Percentiles rank a stretch among this genome's conserved stretches.
phyloP scores from a whole-genome alignment of 805 yeast species.

The Nakazawaea wickerhamii region DNA sequence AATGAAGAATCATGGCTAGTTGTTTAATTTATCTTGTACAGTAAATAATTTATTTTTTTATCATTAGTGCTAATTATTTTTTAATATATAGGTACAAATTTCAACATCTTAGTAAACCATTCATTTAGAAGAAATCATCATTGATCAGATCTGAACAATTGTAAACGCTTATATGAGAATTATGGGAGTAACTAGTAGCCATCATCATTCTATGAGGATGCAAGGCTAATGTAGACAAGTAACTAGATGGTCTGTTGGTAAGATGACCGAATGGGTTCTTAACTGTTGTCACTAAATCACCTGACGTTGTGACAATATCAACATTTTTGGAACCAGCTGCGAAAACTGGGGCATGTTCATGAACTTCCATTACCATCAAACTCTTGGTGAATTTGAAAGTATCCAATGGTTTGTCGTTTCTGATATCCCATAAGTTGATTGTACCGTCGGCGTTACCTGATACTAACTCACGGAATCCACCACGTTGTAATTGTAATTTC shows the following conservation, averaged over 20 bases:
- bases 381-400: constrained; percentile 51
- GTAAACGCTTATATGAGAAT: constrained; percentile 62
- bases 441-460: constrained; percentile 80
- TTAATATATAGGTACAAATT: neutral
- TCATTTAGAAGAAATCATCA: constrained; percentile 1
- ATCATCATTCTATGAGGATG: constrained; percentile 96
- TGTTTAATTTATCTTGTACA: constrained; percentile 1
- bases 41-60: neutral
- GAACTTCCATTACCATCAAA: constrained; percentile 71
- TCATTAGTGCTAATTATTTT: neutral
- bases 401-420: constrained; percentile 65
- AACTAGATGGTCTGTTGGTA: constrained; percentile 41
- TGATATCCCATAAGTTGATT: constrained; percentile 87
- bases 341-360: constrained; percentile 94
- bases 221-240: constrained; percentile 62
- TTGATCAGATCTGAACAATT: constrained; percentile 34
- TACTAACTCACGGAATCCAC: constrained; percentile 86
- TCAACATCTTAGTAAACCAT: neutral
- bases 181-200: constrained; percentile 81
- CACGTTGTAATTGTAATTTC: constrained; percentile 92
- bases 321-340: constrained; percentile 81
- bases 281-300: constrained; percentile 63
- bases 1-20: constrained; percentile 11
- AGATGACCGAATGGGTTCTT: constrained; percentile 44
- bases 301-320: constrained; percentile 81